Conservation (phyloP, 306 rosid species). For the Elaeagnus macrophylla region DNA sequence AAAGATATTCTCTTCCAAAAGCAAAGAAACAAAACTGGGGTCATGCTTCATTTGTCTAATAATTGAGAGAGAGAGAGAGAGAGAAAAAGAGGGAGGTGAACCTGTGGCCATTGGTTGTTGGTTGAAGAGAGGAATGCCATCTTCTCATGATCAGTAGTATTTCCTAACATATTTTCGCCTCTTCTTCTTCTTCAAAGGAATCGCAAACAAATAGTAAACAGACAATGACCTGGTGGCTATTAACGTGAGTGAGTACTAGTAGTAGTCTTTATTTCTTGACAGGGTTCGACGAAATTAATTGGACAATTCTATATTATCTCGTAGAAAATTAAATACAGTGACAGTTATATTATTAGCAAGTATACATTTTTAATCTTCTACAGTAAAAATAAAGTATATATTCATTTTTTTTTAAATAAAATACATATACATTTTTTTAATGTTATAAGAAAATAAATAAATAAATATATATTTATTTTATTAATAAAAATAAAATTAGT, state of each 20-base stretch:
- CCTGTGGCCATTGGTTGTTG: conserved; percentile 72
- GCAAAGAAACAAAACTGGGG: conserved; percentile 70
- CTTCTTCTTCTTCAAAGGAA: conserved; percentile 25
- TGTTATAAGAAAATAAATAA: too few species aligned
- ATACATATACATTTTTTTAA: too few species aligned
- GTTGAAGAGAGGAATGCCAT: conserved; percentile 44
- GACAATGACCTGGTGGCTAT: conserved; percentile 70
- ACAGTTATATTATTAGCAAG: too few species aligned
- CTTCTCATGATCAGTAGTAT: conserved; percentile 35
- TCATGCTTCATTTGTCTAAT: conserved; percentile 54
- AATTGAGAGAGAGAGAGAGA: conserved; percentile 46
- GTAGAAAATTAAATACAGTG: too few species aligned
- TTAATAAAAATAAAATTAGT: too few species aligned
- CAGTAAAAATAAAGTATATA: too few species aligned
- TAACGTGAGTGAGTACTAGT: too few species aligned
- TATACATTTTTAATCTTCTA: too few species aligned
- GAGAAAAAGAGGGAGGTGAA: conserved; percentile 23
- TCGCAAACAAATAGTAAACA: conserved; percentile 53
- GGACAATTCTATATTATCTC: too few species aligned
- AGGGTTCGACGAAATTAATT: too few species aligned
- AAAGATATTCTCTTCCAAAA: conserved; percentile 75
- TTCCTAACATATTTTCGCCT: conserved; percentile 41
- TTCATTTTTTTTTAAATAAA: conserved; percentile 1
- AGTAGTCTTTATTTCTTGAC: conserved; percentile 20
- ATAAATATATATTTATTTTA: too few species aligned